Evolutionary conservation across 2,329 filamentous ascomycete species (phyloP).

Genomic region (Pseudogymnoascus sp.): DNA sequence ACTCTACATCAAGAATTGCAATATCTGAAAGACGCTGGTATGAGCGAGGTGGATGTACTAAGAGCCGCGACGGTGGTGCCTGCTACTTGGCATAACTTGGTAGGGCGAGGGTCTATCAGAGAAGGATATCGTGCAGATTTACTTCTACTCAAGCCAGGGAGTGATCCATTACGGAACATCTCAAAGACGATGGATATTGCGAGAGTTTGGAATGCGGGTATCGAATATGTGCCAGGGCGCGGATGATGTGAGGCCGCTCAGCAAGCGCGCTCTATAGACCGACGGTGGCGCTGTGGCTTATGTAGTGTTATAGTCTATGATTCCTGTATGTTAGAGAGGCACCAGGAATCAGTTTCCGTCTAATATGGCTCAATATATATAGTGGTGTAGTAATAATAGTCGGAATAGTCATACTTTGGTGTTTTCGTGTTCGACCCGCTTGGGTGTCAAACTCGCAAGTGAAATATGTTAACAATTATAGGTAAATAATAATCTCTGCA

Average conservation of each 20-base stretch:
- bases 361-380: too few relatives aligned
- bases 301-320: too few relatives aligned
- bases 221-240: conserved; percentile 9
- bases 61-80: conserved; percentile 11
- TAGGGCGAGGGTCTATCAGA: conserved; percentile 9
- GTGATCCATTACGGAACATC: conserved; percentile 10
- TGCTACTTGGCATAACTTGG: conserved; percentile 7
- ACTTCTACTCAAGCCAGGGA: conserved; percentile 9
- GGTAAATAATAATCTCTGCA: too few relatives aligned
- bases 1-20: conserved; percentile 10
- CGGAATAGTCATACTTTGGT: too few relatives aligned
- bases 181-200: conserved; percentile 12
- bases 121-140: conserved; percentile 11
- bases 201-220: conserved; percentile 12
- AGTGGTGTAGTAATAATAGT: too few relatives aligned
- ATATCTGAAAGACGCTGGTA: conserved; percentile 9
- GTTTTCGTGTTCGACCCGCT: too few relatives aligned
- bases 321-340: too few relatives aligned
- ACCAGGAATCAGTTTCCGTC: too few relatives aligned
- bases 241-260: not conserved
- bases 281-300: too few relatives aligned
- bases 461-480: too few relatives aligned
- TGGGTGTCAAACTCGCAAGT: too few relatives aligned
- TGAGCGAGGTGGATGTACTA: conserved; percentile 9
- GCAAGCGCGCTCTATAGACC: too few relatives aligned